These are phyloP conservation scores for Barbatosphaeria neglecta DNA, from an alignment of 495 filamentous ascomycete species.

Conservation along the genomic window DNA sequence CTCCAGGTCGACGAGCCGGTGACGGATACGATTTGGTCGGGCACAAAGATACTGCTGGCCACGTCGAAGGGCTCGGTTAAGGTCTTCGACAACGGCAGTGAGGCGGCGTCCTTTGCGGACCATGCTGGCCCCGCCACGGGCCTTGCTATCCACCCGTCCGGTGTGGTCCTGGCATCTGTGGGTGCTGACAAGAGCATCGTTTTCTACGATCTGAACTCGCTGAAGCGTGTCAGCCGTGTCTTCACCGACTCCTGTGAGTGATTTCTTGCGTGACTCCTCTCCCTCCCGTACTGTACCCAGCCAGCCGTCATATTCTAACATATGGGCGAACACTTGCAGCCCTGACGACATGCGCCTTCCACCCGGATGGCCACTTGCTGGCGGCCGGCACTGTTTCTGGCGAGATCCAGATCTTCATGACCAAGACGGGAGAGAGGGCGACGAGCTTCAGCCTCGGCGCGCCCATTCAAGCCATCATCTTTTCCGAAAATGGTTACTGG, in stretches of 20 bases:
- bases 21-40: slow-evolving; percentile 72
- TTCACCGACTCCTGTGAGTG: slow-evolving; percentile 72
- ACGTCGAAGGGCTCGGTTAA: slow-evolving; percentile 68
- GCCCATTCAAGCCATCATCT: slow-evolving; percentile 61
- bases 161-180: slow-evolving; percentile 73
- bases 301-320: too few species aligned
- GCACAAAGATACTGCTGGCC: slow-evolving; percentile 54
- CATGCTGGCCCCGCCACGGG: slow-evolving; percentile 75
- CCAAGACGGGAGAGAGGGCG: slow-evolving; percentile 57
- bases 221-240: slow-evolving; percentile 58
- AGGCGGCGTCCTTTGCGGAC: slow-evolving; percentile 52
- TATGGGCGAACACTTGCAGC: slow-evolving; percentile 39
- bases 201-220: slow-evolving; percentile 67
- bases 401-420: slow-evolving; percentile 76
- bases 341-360: slow-evolving; percentile 70
- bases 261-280: not conserved
- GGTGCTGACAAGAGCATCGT: slow-evolving; percentile 90
- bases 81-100: slow-evolving; percentile 58
- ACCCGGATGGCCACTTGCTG: slow-evolving; percentile 92
- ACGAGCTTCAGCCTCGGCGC: slow-evolving; percentile 57
- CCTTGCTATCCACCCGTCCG: slow-evolving; percentile 72
- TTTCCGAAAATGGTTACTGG: slow-evolving; percentile 98
- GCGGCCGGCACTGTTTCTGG: slow-evolving; percentile 66
- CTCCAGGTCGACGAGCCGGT: slow-evolving; percentile 57
- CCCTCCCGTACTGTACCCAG: not conserved